A percentile compares a stretch with the other conserved stretches of the same genome.
Evolutionary conservation across 1,284 basidiomycete genomes (phyloP).

Genomic region (Golubevia sp.): DNA sequence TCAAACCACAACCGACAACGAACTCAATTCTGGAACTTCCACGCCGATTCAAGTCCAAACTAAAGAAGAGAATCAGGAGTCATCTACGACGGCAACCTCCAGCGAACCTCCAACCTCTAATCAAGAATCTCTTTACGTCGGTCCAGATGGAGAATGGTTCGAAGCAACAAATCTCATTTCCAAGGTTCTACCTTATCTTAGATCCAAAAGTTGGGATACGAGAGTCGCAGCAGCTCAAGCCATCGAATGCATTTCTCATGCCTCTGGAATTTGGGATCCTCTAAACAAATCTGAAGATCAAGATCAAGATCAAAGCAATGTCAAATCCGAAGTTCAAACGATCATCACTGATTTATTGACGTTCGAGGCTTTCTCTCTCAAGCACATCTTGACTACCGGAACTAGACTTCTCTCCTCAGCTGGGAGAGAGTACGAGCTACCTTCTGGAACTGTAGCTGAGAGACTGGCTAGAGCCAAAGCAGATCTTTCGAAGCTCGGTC

Average conservation of each 20-base stretch:
- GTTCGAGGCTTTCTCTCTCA: slow-evolving; percentile 67
- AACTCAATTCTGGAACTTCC: not conserved
- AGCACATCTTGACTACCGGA: slow-evolving; percentile 74
- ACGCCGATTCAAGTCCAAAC: slow-evolving; percentile 7
- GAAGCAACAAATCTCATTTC: slow-evolving; percentile 61
- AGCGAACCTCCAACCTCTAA: slow-evolving; percentile 20
- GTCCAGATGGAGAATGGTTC: slow-evolving; percentile 73
- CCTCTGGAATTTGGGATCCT: slow-evolving; percentile 82
- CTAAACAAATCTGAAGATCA: not conserved
- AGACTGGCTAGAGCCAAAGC: slow-evolving; percentile 78
- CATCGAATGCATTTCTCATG: slow-evolving; percentile 80
- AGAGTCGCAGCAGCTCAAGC: slow-evolving; percentile 81
- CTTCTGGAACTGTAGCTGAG: slow-evolving; percentile 57
- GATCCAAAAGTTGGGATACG: slow-evolving; percentile 85
- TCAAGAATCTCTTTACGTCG: slow-evolving; percentile 36
- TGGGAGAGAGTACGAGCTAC: slow-evolving; percentile 75
- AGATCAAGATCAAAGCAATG: slow-evolving; percentile 15
- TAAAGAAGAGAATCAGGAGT: slow-evolving; percentile 6
- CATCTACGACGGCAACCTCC: slow-evolving; percentile 20
- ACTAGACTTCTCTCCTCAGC: slow-evolving; percentile 81
- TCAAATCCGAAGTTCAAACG: slow-evolving; percentile 12
- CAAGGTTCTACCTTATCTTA: slow-evolving; percentile 82
- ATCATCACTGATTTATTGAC: slow-evolving; percentile 18
- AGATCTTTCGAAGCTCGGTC: slow-evolving; percentile 73
- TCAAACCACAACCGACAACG: not conserved